Evolutionary conservation across 345 rosid genomes (phyloP).

Genomic region (Isatis tinctoria): DNA sequence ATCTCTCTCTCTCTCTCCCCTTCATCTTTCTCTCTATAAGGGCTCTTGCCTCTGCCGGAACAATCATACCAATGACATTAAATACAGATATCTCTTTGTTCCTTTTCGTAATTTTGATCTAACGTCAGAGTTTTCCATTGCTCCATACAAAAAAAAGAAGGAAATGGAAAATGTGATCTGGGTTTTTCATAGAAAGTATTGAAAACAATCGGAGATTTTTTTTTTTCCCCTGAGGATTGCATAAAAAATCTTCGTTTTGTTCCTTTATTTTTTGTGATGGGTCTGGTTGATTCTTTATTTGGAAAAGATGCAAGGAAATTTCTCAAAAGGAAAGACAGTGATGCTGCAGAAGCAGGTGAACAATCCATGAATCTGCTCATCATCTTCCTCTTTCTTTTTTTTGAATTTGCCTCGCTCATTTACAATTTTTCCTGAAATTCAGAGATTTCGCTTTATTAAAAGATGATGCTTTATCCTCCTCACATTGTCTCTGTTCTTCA

Average conservation of each 20-base stretch:
- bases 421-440: neutral
- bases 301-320: constrained; percentile 46
- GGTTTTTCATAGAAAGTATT: constrained; percentile 11
- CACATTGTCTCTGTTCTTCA: neutral
- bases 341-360: constrained; percentile 87
- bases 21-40: constrained; percentile 5
- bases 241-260: neutral
- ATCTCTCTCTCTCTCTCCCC: neutral
- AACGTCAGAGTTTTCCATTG: constrained; percentile 2
- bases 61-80: constrained; percentile 19
- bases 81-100: neutral
- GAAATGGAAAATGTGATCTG: constrained; percentile 26
- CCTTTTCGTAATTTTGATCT: neutral
- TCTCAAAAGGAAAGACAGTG: constrained; percentile 91
- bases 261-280: constrained; percentile 29
- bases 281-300: constrained; percentile 43
- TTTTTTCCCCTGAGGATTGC: neutral
- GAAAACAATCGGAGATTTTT: constrained; percentile 3
- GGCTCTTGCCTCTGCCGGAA: constrained; percentile 20
- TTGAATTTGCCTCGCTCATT: too few species aligned
- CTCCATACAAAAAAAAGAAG: neutral
- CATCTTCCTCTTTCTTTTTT: neutral
- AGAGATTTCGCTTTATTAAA: neutral
- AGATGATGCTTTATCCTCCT: neutral
- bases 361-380: neutral